phyloP scores from a whole-genome alignment of 257 asterid species.

The Solanum acaule region DNA sequence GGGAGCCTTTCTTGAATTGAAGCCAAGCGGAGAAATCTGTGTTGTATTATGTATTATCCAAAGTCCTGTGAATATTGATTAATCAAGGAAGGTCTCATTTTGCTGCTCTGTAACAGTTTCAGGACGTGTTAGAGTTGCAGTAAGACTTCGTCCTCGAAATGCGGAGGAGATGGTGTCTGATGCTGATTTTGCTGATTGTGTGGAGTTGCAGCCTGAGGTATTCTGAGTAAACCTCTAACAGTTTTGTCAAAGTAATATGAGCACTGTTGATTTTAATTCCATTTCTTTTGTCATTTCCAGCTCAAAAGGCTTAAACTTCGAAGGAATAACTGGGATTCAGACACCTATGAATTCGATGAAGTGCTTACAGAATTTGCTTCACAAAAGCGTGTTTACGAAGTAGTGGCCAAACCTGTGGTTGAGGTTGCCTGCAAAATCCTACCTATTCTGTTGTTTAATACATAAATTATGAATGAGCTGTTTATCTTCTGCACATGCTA shows the following conservation, averaged over 20 bases:
- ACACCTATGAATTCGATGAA: constrained; percentile 85
- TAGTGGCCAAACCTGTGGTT: constrained; percentile 91
- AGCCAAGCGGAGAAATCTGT: not conserved
- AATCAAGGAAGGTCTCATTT: not conserved
- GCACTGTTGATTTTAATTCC: not conserved
- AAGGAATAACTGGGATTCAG: constrained; percentile 88
- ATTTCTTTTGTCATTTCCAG: constrained; percentile 28
- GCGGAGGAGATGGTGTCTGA: constrained; percentile 73
- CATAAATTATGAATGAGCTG: not conserved
- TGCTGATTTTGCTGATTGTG: constrained; percentile 87
- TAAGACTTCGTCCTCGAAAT: constrained; percentile 75
- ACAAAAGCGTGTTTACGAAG: constrained; percentile 90
- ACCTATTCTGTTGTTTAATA: not conserved
- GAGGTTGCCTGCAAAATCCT: constrained; percentile 35
- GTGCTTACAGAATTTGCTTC: constrained; percentile 79
- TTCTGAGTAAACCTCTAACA: not conserved
- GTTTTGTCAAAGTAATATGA: not conserved
- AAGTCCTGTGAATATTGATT: not conserved
- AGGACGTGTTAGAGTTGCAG: constrained; percentile 85
- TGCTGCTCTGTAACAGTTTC: constrained; percentile 32
- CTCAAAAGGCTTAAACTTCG: constrained; percentile 75
- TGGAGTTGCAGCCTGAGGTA: constrained; percentile 95
- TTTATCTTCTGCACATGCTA: not conserved
- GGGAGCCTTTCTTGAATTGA: not conserved
- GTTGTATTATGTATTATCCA: constrained; percentile 1